Evolutionary conservation across 805 yeast species (phyloP), one percentile per base, ranked within the genome.

Genomic region (Nakazawaea sp.): DNA sequence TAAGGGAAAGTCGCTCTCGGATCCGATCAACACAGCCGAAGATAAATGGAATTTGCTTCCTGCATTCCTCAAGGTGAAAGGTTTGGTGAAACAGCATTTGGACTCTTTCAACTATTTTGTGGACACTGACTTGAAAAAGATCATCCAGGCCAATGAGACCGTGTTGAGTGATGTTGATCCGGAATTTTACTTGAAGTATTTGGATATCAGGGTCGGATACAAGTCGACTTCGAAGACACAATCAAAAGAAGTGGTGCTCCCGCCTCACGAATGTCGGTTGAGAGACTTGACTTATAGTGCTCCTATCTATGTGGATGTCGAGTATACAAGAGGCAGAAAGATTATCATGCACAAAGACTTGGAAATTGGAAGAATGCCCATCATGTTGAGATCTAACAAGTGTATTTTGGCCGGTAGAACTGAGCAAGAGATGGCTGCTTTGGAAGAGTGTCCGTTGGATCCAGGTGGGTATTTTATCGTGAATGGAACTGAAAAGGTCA

Each of bases 391-490:
- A 50, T 84, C 96, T 18, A 85, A 87, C 55, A 87, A 88, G 56
- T 92, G 98, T 70, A 79, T 86, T 25, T 65, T 92, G 42, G 77
- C 77, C 44, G 94, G 88, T 15, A 78, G 83, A 33, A 68, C 76
- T 35, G 96, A 90, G 51, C 58, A 64, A 21, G 81, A 77, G 48
- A 90, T 92, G 97, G 97, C 98, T 0, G 64, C 64, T 18, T 67
- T 84, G 47, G 81, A 85, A 49, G 98, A 92, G 61, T 92, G 98
- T 60, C 98, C 98, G 0, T 67, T 92, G 34, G 98, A 92, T 61
- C 98, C 98, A 5, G 98, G 98, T 62, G 98, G 98, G 51, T 92
- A 92, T 55, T 92, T 92, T 53, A 85, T 90, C 53, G 97, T 90
- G 43, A 90, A 90, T 55, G 98, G 98, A 58, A 92, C 98, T 0